Evolutionary conservation across 1,139 yeast genomes (phyloP).

Genomic region (Pichia sp.): DNA sequence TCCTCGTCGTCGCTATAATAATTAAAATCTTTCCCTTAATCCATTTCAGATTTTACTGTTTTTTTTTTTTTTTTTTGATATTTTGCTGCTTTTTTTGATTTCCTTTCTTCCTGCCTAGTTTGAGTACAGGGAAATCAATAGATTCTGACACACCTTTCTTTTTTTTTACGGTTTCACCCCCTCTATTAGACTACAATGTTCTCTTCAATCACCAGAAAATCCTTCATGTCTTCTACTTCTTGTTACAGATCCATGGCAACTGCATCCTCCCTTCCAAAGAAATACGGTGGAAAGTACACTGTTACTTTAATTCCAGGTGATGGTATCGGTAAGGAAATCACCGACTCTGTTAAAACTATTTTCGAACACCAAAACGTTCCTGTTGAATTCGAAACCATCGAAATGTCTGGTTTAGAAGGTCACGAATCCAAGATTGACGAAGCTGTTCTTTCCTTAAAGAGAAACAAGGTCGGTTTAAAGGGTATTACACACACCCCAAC

Average conservation of each 20-base stretch:
- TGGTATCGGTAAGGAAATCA: constrained; percentile 95
- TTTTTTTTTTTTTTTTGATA: too few species aligned
- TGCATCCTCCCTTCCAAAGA: constrained; percentile 52
- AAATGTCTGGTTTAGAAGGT: constrained; percentile 74
- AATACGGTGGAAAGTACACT: constrained; percentile 90
- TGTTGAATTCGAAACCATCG: constrained; percentile 88
- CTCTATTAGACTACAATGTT: constrained; percentile 14
- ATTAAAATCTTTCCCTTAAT: too few species aligned
- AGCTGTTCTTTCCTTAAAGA: constrained; percentile 86
- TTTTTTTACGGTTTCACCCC: not conserved
- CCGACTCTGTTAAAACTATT: constrained; percentile 87
- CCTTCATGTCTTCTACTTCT: constrained; percentile 11
- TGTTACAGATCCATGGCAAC: constrained; percentile 23
- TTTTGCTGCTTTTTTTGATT: too few species aligned
- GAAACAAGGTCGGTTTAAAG: constrained; percentile 95
- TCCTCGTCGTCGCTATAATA: too few species aligned
- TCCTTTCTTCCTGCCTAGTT: too few species aligned
- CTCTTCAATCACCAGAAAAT: constrained; percentile 16
- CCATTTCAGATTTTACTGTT: too few species aligned
- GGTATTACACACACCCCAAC: constrained; percentile 93
- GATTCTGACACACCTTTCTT: not conserved
- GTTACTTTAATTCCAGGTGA: constrained; percentile 94
- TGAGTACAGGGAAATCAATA: not conserved
- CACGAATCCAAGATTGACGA: constrained; percentile 53
- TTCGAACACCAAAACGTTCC: constrained; percentile 84